A percentile compares a stretch with the other conserved stretches of the same genome.
Conservation (phyloP, 129 eudicot genomes). For the Pseudognaphalium luteoalbum region DNA sequence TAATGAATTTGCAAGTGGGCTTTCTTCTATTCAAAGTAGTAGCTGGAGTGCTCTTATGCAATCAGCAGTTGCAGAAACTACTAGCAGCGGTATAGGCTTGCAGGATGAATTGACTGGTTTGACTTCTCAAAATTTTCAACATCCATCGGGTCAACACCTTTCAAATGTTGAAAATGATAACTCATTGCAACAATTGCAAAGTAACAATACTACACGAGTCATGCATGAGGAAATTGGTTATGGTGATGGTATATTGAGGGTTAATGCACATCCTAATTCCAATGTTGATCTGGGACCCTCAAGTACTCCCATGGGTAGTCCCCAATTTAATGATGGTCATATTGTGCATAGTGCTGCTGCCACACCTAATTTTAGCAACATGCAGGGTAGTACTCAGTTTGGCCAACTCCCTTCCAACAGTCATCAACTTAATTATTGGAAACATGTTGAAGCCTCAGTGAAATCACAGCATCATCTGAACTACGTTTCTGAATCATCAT, state of each 20-base stretch:
- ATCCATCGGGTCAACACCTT: background rate
- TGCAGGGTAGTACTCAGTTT: slow-evolving; percentile 8
- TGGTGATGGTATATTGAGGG: slow-evolving; percentile 18
- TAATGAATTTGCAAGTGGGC: slow-evolving; percentile 43
- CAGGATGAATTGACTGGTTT: slow-evolving; percentile 66
- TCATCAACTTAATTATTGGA: slow-evolving; percentile 52
- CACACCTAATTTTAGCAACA: background rate
- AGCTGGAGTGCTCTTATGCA: slow-evolving; percentile 99
- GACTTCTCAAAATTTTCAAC: slow-evolving; percentile 39
- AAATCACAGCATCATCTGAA: slow-evolving; percentile 40
- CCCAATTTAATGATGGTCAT: background rate
- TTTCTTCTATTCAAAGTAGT: slow-evolving; percentile 82
- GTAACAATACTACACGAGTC: background rate
- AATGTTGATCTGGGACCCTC: background rate
- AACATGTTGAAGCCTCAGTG: slow-evolving; percentile 39
- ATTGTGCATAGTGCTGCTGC: background rate
- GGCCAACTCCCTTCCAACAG: slow-evolving; percentile 30
- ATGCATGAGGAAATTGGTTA: background rate
- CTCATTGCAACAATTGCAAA: background rate
- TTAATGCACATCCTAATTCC: background rate
- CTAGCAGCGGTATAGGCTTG: slow-evolving; percentile 49
- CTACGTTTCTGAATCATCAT: slow-evolving; percentile 50
- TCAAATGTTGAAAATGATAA: background rate
- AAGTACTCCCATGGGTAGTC: slow-evolving; percentile 12
- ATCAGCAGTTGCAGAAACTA: slow-evolving; percentile 90